Evolutionary conservation across 1,284 basidiomycete species (phyloP).

Genomic region (Vanrija humicola): DNA sequence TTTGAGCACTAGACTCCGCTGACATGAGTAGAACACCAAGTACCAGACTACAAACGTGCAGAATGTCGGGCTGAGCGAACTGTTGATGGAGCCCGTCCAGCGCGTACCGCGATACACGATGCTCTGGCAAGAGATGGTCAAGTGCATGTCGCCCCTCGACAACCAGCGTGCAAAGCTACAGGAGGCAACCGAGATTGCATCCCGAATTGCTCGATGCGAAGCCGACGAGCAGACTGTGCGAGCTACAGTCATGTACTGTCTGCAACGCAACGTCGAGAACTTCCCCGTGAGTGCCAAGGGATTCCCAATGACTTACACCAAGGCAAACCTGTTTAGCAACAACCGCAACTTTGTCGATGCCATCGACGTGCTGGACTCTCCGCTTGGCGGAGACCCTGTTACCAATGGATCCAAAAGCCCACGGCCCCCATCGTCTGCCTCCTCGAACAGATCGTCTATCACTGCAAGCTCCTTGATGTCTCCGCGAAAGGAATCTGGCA

Average conservation of each 20-base stretch:
- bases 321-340: constrained; percentile 74
- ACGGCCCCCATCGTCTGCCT: constrained; percentile 11
- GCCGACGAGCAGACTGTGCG: constrained; percentile 85
- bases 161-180: constrained; percentile 72
- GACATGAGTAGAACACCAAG: constrained; percentile 67
- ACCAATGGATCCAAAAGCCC: not conserved
- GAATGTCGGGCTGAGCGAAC: constrained; percentile 85
- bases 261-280: constrained; percentile 78
- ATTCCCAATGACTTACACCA: not conserved
- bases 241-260: constrained; percentile 82
- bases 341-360: constrained; percentile 85
- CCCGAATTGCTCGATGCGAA: constrained; percentile 87
- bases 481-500: constrained; percentile 2
- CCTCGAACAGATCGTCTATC: constrained; percentile 23
- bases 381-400: constrained; percentile 52
- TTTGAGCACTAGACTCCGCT: not conserved
- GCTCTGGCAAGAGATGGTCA: constrained; percentile 83
- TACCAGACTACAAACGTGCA: constrained; percentile 74
- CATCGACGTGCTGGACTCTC: constrained; percentile 85
- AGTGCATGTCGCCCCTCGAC: constrained; percentile 73
- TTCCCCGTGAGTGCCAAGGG: constrained; percentile 61
- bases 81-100: constrained; percentile 99
- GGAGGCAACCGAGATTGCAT: constrained; percentile 83
- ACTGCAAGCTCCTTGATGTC: constrained; percentile 43
- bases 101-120: constrained; percentile 94